These are phyloP conservation scores for Ganoderma resinaceum DNA, from an alignment of 1,284 basidiomycete species.

Conservation along the genomic window DNA sequence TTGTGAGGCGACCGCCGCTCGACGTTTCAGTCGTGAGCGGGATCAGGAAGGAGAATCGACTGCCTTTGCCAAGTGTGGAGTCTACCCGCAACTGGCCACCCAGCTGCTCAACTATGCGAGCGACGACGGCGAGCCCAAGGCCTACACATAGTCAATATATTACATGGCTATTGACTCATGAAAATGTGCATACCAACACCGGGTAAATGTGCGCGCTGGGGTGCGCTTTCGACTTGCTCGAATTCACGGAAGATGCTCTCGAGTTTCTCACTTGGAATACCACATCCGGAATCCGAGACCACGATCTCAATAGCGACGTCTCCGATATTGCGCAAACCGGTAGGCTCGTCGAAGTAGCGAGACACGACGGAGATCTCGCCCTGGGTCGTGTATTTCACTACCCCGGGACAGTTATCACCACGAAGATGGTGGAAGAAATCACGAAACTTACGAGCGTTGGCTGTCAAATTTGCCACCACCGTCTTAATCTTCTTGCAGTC, in stretches of 20 bases:
- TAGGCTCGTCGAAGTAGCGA: slow-evolving; percentile 58
- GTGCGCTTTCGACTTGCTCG: slow-evolving; percentile 78
- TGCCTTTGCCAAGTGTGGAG: slow-evolving; percentile 74
- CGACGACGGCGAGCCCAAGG: slow-evolving; percentile 83
- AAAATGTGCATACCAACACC: slow-evolving; percentile 57
- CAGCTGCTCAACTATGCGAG: slow-evolving; percentile 84
- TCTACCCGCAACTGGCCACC: slow-evolving; percentile 84
- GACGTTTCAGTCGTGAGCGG: slow-evolving; percentile 56
- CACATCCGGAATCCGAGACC: slow-evolving; percentile 82
- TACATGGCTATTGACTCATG: neutral
- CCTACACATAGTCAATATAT: slow-evolving; percentile 45
- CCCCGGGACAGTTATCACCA: neutral
- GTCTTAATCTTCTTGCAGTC: slow-evolving; percentile 82
- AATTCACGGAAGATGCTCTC: slow-evolving; percentile 89
- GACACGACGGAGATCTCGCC: slow-evolving; percentile 76
- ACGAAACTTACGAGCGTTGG: slow-evolving; percentile 72
- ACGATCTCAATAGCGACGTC: slow-evolving; percentile 75
- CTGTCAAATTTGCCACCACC: slow-evolving; percentile 84
- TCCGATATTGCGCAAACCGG: slow-evolving; percentile 51
- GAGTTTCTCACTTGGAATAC: slow-evolving; percentile 76
- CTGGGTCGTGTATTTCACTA: slow-evolving; percentile 79
- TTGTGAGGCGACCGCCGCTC: slow-evolving; percentile 11
- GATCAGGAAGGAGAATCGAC: slow-evolving; percentile 76
- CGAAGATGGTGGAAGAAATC: neutral
- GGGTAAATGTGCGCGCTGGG: slow-evolving; percentile 45